Conservation (phyloP, 768 basidiomycete genomes). For the Amanita muscaria region DNA sequence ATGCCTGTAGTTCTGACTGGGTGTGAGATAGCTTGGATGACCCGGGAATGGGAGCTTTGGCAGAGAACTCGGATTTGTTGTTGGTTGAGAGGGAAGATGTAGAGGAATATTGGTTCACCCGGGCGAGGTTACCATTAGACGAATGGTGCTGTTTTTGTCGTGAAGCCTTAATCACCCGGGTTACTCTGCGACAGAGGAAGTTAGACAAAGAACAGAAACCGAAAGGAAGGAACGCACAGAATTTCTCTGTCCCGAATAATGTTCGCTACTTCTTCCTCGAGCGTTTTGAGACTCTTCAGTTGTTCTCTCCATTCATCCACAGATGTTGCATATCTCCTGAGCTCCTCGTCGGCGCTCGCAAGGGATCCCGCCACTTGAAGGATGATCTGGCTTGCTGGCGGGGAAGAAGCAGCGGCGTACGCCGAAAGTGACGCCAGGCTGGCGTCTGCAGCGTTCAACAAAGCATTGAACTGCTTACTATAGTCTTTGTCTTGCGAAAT, state of each 20-base stretch:
- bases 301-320: constrained; percentile 61
- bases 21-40: constrained; percentile 54
- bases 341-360: constrained; percentile 58
- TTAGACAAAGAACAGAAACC: not conserved
- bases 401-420: constrained; percentile 61
- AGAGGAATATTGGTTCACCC: constrained; percentile 28
- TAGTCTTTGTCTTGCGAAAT: constrained; percentile 67
- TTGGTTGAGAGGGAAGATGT: constrained; percentile 34
- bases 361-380: constrained; percentile 49
- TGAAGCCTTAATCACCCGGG: constrained; percentile 70
- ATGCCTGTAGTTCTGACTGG: constrained; percentile 74
- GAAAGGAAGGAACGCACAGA: constrained; percentile 40
- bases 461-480: constrained; percentile 44
- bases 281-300: constrained; percentile 47
- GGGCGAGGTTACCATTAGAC: constrained; percentile 31
- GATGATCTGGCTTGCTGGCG: constrained; percentile 44
- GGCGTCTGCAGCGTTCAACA: constrained; percentile 51
- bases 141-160: constrained; percentile 31
- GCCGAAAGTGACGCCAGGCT: constrained; percentile 62
- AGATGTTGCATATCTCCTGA: constrained; percentile 48
- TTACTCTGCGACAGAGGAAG: constrained; percentile 40
- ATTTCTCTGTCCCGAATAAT: constrained; percentile 74
- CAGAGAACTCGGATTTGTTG: constrained; percentile 22
- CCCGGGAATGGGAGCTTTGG: constrained; percentile 14
- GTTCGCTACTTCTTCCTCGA: constrained; percentile 68